phyloP scores from a whole-genome alignment of 2,329 filamentous ascomycete species.

The Aureobasidium sp. region DNA sequence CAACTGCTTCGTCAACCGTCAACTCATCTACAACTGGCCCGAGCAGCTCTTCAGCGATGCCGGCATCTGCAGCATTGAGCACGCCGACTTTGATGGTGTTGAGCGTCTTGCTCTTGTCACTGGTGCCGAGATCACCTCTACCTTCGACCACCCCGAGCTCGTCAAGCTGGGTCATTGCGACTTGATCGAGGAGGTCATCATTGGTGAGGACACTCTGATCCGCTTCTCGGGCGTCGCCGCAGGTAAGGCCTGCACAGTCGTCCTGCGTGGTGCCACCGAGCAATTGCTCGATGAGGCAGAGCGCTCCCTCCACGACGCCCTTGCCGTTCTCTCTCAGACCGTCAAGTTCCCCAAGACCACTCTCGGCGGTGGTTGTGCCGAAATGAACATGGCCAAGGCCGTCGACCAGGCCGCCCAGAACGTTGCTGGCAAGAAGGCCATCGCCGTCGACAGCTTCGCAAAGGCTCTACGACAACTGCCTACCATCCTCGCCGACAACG shows the following conservation, averaged over 20 bases:
- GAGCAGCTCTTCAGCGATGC: constrained; percentile 98
- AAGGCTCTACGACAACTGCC: constrained; percentile 85
- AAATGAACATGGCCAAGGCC: constrained; percentile 99
- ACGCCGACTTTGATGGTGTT: constrained; percentile 97
- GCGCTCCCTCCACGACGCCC: constrained; percentile 88
- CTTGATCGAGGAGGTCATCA: constrained; percentile 94
- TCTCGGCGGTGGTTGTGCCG: constrained; percentile 88
- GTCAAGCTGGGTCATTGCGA: constrained; percentile 96
- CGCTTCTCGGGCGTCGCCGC: constrained; percentile 95
- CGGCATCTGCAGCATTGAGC: constrained; percentile 96
- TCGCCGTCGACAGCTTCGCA: constrained; percentile 86
- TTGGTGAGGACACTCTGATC: constrained; percentile 95
- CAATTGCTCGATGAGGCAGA: constrained; percentile 96
- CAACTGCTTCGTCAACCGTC: constrained; percentile 99
- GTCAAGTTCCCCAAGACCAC: constrained; percentile 91
- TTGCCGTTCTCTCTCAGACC: constrained; percentile 94
- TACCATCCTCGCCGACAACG: constrained; percentile 95
- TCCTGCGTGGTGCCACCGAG: constrained; percentile 90
- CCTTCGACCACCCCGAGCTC: constrained; percentile 95
- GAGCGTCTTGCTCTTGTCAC: constrained; percentile 92
- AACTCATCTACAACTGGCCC: constrained; percentile 99
- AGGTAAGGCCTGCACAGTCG: constrained; percentile 91
- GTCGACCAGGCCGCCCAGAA: constrained; percentile 90
- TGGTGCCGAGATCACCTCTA: constrained; percentile 93
- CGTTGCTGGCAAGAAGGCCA: constrained; percentile 91